These are phyloP conservation scores for Amaranthus cruentus DNA, from an alignment of 148 eudicot species.

Conservation along the genomic window DNA sequence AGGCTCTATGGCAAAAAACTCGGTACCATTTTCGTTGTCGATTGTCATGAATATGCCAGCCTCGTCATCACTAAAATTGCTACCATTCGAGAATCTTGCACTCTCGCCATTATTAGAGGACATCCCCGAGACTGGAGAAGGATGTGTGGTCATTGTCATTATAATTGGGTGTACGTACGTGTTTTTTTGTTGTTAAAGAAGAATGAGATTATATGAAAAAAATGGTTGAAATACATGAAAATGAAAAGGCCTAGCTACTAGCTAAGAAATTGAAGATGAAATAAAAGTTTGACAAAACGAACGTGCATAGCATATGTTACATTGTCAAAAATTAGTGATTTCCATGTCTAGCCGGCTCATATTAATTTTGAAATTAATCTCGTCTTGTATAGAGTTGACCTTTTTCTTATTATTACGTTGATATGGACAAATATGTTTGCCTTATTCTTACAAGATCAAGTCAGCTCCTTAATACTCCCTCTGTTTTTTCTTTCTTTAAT, in stretches of 20 bases:
- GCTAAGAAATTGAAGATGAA: background rate
- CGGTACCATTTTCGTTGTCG: slow-evolving; percentile 25
- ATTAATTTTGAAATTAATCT: background rate
- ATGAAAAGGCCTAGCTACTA: background rate
- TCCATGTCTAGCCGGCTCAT: slow-evolving; percentile 26
- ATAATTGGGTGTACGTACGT: background rate
- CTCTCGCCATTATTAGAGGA: slow-evolving; percentile 15
- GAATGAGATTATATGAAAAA: background rate
- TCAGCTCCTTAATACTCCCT: background rate
- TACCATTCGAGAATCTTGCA: slow-evolving; percentile 29
- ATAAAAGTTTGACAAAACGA: background rate
- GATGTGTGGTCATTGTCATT: background rate
- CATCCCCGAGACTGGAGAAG: slow-evolving; percentile 5
- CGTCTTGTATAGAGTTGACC: background rate
- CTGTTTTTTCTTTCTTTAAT: too few relatives aligned
- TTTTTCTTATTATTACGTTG: background rate
- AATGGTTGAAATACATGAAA: background rate
- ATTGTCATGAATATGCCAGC: slow-evolving; percentile 33
- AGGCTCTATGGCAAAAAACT: slow-evolving; percentile 36
- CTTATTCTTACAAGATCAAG: slow-evolving; percentile 5
- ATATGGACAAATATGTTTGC: background rate
- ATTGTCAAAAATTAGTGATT: slow-evolving; percentile 2
- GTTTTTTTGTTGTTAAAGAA: background rate
- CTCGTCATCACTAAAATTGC: slow-evolving; percentile 29
- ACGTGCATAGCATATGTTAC: slow-evolving; percentile 20